Conservation (phyloP, 345 rosid species). For the Capsella bursapastoris region DNA sequence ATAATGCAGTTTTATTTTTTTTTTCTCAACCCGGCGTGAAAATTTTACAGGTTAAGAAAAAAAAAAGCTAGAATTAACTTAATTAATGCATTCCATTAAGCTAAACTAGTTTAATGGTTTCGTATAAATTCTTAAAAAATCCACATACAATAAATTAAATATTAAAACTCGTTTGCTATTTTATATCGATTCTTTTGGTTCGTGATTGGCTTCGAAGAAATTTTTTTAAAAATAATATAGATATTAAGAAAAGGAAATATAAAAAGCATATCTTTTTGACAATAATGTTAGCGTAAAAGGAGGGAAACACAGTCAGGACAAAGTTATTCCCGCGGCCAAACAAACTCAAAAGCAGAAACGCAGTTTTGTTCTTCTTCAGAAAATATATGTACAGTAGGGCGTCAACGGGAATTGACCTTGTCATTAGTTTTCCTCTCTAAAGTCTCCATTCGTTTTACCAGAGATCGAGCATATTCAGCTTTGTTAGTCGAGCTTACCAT, state of each 20-base stretch:
- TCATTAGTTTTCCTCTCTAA: conserved; percentile 31
- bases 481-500: conserved; percentile 1
- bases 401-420: conserved; percentile 45
- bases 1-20: not conserved
- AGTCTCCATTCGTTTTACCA: conserved; percentile 23
- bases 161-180: too few relatives aligned
- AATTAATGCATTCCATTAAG: too few relatives aligned
- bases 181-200: not conserved
- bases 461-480: conserved; percentile 26
- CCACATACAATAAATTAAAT: too few relatives aligned
- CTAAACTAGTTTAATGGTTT: too few relatives aligned
- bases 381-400: conserved; percentile 21
- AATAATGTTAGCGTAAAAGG: conserved; percentile 34
- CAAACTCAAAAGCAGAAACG: conserved; percentile 16
- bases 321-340: conserved; percentile 35
- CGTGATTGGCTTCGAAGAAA: not conserved
- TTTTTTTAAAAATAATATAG: too few relatives aligned
- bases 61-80: not conserved
- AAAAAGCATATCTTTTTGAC: not conserved
- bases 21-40: not conserved
- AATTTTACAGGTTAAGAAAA: not conserved
- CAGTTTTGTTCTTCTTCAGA: conserved; percentile 17
- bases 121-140: not conserved
- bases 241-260: not conserved
- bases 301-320: conserved; percentile 2